Conservation (phyloP, 2,329 filamentous ascomycete species). For the Fusarium torulosum region DNA sequence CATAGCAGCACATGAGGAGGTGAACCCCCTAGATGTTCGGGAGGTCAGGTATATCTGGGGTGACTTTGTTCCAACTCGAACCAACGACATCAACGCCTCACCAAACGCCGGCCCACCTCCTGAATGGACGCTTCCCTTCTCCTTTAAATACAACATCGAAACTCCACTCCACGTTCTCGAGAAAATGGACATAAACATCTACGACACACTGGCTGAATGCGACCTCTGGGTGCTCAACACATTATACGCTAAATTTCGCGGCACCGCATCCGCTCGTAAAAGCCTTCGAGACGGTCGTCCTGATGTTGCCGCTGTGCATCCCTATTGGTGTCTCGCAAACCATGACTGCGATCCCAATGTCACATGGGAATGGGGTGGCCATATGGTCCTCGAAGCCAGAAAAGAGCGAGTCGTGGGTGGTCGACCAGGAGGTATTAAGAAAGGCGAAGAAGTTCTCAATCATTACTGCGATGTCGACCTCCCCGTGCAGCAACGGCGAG, state of each 20-base stretch:
- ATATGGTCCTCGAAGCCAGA: conserved; percentile 77
- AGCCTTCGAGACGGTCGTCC: conserved; percentile 82
- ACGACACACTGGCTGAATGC: conserved; percentile 67
- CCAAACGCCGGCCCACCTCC: conserved; percentile 68
- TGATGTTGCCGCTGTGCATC: conserved; percentile 93
- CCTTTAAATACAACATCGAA: conserved; percentile 80
- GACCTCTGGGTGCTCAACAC: conserved; percentile 92
- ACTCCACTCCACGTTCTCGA: conserved; percentile 82
- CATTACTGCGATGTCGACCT: conserved; percentile 93
- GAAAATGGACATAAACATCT: conserved; percentile 87
- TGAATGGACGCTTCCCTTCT: conserved; percentile 79
- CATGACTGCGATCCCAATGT: conserved; percentile 97
- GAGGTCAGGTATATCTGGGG: conserved; percentile 79
- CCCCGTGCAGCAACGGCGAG: conserved; percentile 81
- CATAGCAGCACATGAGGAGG: conserved; percentile 70
- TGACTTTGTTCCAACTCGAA: conserved; percentile 68
- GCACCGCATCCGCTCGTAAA: conserved; percentile 88
- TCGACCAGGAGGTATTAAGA: conserved; percentile 71
- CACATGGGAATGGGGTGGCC: conserved; percentile 90
- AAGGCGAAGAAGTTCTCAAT: conserved; percentile 88
- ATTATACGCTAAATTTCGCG: conserved; percentile 91
- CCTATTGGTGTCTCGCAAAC: conserved; percentile 96
- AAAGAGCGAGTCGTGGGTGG: conserved; percentile 67
- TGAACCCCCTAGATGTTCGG: conserved; percentile 72
- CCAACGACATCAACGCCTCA: conserved; percentile 67